Evolutionary conservation across 164 flowering plant species (phyloP), one percentile per base, ranked within the genome.

Genomic region (Stephania yunnanensis): DNA sequence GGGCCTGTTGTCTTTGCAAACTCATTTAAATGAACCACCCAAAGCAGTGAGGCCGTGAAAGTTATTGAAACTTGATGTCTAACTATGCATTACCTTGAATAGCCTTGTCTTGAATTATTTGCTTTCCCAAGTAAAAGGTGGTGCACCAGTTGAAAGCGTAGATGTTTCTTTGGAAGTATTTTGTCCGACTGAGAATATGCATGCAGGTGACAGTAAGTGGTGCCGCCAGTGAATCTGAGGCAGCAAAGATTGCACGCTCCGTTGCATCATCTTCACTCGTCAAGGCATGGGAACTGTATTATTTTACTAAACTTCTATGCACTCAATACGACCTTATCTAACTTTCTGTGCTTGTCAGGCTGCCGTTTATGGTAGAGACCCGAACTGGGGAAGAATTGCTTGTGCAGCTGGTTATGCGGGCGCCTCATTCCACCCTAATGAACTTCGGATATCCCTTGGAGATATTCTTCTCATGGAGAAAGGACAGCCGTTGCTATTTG

Each of bases 321-420:
- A 31, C 44, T n/a, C 45, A 67, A n/a, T 45, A 44, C 31, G 20
- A 46, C 10, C 73, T 77, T 69, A 31, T n/a, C 69, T 31, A 53
- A 65, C 19, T 68, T 74, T 67, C 36, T 13, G 53, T 65, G 71
- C n/a, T 72, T 61, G 72, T 64, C 81, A 95, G 99, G 97, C 99
- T 73, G 99, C 99, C 46, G 86, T 94, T 22, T 92, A 91, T 74
- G 99, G 99, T 31, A 86, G 98, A 88, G 99, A 96, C 79, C 99
- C 99, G 71, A 96, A 96, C 71, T 96, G 99, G 99, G 99, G 99
- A 15, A 95, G 99, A 55, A 90, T 96, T 80, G 99, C 99, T 75
- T 90, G 93, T 79, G 96, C 97, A 84, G 99, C 88, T 69, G 99
- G 99, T 65, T 92, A 95, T 87, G 91, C 99, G 30, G 97, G 92